Percentiles rank a stretch among this genome's conserved stretches.
Conservation (phyloP, 345 rosid genomes). For the Syzygium jambos region DNA sequence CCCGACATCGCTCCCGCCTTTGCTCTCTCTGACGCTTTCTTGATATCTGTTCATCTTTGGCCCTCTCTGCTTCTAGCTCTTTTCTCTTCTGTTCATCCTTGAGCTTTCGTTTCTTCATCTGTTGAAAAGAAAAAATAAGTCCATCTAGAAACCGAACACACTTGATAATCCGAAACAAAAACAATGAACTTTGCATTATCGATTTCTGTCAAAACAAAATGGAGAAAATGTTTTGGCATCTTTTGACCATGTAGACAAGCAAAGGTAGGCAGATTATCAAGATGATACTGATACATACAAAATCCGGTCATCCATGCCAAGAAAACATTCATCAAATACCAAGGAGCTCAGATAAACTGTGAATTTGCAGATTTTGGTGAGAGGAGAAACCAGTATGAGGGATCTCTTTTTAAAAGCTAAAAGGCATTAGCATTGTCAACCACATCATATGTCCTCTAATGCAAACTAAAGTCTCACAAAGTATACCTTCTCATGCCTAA, state of each 20-base stretch:
- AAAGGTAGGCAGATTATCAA: background rate
- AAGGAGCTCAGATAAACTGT: background rate
- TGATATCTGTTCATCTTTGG: constrained; percentile 50
- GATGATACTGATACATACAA: background rate
- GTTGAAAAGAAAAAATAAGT: constrained; percentile 3
- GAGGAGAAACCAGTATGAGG: background rate
- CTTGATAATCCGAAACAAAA: background rate
- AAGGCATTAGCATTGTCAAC: background rate
- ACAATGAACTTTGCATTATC: background rate
- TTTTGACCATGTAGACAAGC: background rate
- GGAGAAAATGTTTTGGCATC: background rate
- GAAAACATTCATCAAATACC: background rate
- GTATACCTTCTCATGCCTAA: constrained; percentile 54
- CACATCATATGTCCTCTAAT: background rate
- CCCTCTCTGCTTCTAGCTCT: constrained; percentile 39
- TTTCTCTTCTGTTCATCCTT: constrained; percentile 55
- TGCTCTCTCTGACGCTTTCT: constrained; percentile 80
- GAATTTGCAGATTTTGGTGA: background rate
- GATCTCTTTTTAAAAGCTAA: background rate
- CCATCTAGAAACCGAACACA: background rate
- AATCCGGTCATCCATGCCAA: background rate
- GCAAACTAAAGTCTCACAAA: background rate
- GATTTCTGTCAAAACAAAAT: background rate
- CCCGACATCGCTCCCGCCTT: constrained; percentile 59
- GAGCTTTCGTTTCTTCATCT: constrained; percentile 56